phyloP scores from a whole-genome alignment of 371 early-diverging fungal species.

The Mucor velutinosus region DNA sequence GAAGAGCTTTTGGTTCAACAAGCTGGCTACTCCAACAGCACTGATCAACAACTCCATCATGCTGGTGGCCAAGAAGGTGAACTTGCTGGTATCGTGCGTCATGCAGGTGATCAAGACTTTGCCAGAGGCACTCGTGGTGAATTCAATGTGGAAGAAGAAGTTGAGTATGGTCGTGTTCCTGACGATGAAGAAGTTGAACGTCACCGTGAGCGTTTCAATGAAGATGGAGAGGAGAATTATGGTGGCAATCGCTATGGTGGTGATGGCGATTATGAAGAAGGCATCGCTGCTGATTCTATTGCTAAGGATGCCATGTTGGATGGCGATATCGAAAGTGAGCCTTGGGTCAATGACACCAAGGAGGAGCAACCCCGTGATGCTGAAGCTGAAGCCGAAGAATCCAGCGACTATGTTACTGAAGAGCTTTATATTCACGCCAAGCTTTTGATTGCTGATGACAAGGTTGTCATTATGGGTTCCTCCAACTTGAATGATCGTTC shows the following conservation, averaged over 20 bases:
- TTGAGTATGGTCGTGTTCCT: slow-evolving; percentile 37
- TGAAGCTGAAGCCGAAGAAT: slow-evolving; percentile 30
- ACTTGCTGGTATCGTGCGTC: slow-evolving; percentile 25
- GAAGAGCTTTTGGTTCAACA: slow-evolving; percentile 37
- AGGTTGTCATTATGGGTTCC: slow-evolving; percentile 82
- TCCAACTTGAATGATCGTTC: slow-evolving; percentile 95
- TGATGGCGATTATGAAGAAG: slow-evolving; percentile 12
- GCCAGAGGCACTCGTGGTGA: slow-evolving; percentile 32
- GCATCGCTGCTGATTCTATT: slow-evolving; percentile 37
- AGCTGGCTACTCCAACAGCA: slow-evolving; percentile 35
- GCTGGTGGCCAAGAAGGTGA: slow-evolving; percentile 21
- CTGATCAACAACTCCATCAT: slow-evolving; percentile 22
- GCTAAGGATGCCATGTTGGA: slow-evolving; percentile 41
- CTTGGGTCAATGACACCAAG: slow-evolving; percentile 38
- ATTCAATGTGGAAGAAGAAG: slow-evolving; percentile 30
- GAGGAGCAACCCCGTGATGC: slow-evolving; percentile 26
- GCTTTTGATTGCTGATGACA: slow-evolving; percentile 89
- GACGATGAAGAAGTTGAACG: slow-evolving; percentile 11
- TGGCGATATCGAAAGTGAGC: slow-evolving; percentile 35
- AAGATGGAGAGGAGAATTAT: slow-evolving; percentile 17
- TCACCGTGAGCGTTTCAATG: slow-evolving; percentile 12
- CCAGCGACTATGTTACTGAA: slow-evolving; percentile 72
- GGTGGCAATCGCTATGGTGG: not conserved
- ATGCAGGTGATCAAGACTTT: slow-evolving; percentile 41
- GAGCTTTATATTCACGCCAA: slow-evolving; percentile 93